A percentile compares a stretch with the other conserved stretches of the same genome.
These are phyloP conservation scores for Tricladium varicosporioides DNA, from an alignment of 2,329 filamentous ascomycete species.

Conservation along the genomic window DNA sequence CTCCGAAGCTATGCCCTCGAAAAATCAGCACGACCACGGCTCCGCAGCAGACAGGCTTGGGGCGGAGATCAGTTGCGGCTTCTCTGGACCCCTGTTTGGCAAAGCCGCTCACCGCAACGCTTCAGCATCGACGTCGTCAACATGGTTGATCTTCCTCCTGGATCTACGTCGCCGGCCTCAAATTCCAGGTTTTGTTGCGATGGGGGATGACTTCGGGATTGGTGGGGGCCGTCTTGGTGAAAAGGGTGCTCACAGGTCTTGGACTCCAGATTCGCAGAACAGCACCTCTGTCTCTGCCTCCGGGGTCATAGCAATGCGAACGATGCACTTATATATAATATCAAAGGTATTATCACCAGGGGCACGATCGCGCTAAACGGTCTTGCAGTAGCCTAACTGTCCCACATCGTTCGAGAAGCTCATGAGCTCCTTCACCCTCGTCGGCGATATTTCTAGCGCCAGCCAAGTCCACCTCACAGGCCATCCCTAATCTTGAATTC, in stretches of 20 bases:
- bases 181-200: no score
- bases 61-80: not conserved
- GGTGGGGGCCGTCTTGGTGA: not conserved
- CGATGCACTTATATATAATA: conserved; percentile 8
- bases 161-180: no score
- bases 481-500: no score
- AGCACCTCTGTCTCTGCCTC: not conserved
- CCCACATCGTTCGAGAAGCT: not conserved
- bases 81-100: not conserved
- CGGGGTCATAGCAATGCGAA: conserved; percentile 1
- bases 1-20: not conserved
- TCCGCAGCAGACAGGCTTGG: not conserved
- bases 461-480: no score
- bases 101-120: no score
- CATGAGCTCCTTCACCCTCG: not conserved
- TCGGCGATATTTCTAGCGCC: not conserved
- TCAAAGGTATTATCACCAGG: conserved; percentile 15
- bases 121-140: no score
- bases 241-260: not conserved
- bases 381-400: conserved; percentile 9
- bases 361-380: conserved; percentile 9
- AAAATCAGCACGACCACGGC: not conserved
- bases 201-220: not conserved
- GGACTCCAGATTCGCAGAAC: not conserved
- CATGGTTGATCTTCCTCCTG: no score